Evolutionary conservation across 768 basidiomycete genomes (phyloP), one percentile per base, ranked within the genome.

Genomic region (Psilocybe cubensis): DNA sequence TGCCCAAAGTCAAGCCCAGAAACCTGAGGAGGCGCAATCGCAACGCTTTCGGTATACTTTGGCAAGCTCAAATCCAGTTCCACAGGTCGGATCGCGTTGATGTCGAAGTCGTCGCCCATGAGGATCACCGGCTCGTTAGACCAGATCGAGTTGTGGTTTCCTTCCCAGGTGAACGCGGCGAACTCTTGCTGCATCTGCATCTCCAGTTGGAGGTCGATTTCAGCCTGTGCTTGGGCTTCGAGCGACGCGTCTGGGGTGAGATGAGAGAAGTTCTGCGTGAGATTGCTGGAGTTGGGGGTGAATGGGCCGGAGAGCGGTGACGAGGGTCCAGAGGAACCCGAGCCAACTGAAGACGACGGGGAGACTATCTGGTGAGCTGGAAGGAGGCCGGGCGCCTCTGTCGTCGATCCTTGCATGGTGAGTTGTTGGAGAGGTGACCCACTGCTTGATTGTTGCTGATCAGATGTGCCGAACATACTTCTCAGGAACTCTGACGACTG

Each of bases 21-120:
- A 40, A 48, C 61, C 35, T 60, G 63, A 20, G 63, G 57, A 5
- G 57, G 55, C n/a, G 60, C 57, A 44, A 72, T 55, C 56, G 55
- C 54, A 33, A 68, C 44, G 41, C 66, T 68, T 18, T 75, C 74
- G 35, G 64, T 61, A 54, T 70, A 75, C 62, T 83, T 83, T 46
- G 81, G 75, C 58, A 82, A 17, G 35, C 35, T 66, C 31, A 25
- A 24, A 17, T 14, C 83, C 83, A 52, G 88, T 74, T 59, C 87
- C 81, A 88, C 79, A 0, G 87, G 82, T 2, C 86, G 87, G 60
- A 90, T 90, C 21, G 84, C 73, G 62, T 65, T 72, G 60, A 90
- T 70, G 65, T 89, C 87, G 67, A 89, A 90, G 71, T 89, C 88
- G 68, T 87, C 85, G 54, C 77, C 79, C 35, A 70, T 73, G 43